These are phyloP conservation scores for Pseudogymnoascus sp. DNA, from an alignment of 2,329 filamentous ascomycete genomes.

Conservation along the genomic window DNA sequence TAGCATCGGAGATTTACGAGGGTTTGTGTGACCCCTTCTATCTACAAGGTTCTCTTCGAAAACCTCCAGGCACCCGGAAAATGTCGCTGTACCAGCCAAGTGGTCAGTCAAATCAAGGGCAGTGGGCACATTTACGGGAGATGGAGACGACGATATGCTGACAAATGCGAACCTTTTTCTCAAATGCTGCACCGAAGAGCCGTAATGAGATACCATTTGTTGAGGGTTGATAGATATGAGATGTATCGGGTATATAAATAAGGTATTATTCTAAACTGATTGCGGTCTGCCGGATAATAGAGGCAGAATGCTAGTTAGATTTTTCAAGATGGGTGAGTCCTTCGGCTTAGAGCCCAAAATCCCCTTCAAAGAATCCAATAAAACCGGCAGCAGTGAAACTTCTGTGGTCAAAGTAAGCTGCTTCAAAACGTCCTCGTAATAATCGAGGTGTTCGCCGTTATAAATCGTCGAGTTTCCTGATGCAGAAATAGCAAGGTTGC, in stretches of 20 bases:
- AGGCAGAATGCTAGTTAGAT: neutral
- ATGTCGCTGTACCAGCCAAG: too few species aligned
- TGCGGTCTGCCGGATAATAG: neutral
- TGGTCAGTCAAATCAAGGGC: too few species aligned
- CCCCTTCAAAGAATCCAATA: neutral
- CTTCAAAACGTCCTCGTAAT: neutral
- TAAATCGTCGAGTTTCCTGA: slow-evolving; percentile 5
- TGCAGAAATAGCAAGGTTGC: neutral
- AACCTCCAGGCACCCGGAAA: too few species aligned
- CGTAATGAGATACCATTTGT: neutral
- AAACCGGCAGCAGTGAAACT: neutral
- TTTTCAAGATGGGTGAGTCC: too few species aligned
- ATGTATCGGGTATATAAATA: neutral
- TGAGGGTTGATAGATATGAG: neutral
- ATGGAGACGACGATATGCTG: neutral
- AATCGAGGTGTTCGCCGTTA: slow-evolving; percentile 6
- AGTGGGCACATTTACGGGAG: neutral
- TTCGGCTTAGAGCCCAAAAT: neutral
- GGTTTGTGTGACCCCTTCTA: too few species aligned
- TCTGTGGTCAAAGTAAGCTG: neutral
- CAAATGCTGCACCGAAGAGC: neutral
- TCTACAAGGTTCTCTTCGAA: too few species aligned
- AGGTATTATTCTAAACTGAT: neutral
- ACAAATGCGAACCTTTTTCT: neutral
- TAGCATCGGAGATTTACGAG: too few species aligned